phyloP scores from a whole-genome alignment of 2,329 filamentous ascomycete genomes.

The Colletotrichum camelliae region DNA sequence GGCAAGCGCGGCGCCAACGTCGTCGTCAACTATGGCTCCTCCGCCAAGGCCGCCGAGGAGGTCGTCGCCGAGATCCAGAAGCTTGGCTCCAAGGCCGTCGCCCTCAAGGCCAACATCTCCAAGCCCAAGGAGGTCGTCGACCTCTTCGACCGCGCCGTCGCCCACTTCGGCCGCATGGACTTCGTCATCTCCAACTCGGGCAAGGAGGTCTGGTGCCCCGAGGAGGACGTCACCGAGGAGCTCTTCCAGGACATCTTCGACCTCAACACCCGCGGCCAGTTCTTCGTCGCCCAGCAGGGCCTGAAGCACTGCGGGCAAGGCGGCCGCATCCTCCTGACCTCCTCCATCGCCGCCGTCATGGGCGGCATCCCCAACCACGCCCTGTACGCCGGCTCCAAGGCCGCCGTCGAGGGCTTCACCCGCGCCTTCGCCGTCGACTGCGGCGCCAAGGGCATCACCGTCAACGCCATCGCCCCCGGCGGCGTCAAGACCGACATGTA shows the following conservation, averaged over 20 bases:
- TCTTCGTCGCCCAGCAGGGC: slow-evolving; percentile 79
- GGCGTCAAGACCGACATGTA: slow-evolving; percentile 83
- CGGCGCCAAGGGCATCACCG: slow-evolving; percentile 70
- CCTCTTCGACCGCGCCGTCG: slow-evolving; percentile 70
- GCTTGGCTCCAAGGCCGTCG: slow-evolving; percentile 62
- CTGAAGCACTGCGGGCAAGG: slow-evolving; percentile 74
- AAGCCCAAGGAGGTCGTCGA: slow-evolving; percentile 61
- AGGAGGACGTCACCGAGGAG: slow-evolving; percentile 72
- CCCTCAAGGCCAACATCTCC: slow-evolving; percentile 70
- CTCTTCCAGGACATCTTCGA: slow-evolving; percentile 76
- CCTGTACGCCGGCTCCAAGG: slow-evolving; percentile 75
- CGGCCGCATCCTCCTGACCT: slow-evolving; percentile 76
- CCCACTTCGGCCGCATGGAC: slow-evolving; percentile 72
- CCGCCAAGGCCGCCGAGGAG: slow-evolving; percentile 58
- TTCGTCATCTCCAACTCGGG: slow-evolving; percentile 77
- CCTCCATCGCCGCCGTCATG: slow-evolving; percentile 70
- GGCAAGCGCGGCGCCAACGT: slow-evolving; percentile 68
- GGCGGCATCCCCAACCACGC: slow-evolving; percentile 73
- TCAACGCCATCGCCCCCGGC: slow-evolving; percentile 75
- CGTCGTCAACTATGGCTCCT: slow-evolving; percentile 71
- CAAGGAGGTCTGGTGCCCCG: slow-evolving; percentile 74
- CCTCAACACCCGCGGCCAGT: slow-evolving; percentile 74
- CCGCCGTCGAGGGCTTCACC: slow-evolving; percentile 75
- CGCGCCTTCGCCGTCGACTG: slow-evolving; percentile 76
- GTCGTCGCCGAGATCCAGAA: slow-evolving; percentile 59